Percentiles rank a stretch among this genome's conserved stretches.
phyloP scores from a whole-genome alignment of 495 filamentous ascomycete species.

The Podospora sp. region DNA sequence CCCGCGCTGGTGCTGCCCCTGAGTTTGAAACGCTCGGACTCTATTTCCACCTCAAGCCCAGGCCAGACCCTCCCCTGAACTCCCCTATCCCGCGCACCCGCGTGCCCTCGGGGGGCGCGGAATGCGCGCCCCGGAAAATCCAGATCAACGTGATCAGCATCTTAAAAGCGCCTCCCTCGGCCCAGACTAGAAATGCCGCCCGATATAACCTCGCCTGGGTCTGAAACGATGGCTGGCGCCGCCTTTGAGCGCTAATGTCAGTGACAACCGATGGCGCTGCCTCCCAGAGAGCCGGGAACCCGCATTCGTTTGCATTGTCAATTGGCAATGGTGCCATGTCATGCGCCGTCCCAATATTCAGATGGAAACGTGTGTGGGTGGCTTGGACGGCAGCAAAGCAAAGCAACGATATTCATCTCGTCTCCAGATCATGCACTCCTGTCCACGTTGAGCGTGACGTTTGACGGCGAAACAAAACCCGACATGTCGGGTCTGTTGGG shows the following conservation, averaged over 20 bases:
- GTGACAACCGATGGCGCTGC: not conserved
- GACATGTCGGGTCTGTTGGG: not conserved
- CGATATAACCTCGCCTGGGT: constrained; percentile 6
- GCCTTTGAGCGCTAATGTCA: constrained; percentile 5
- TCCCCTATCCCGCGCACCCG: not conserved
- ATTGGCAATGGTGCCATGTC: not conserved
- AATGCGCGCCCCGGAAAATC: constrained; percentile 2
- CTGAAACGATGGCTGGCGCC: constrained; percentile 33
- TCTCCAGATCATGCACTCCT: not conserved
- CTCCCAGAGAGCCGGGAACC: not conserved
- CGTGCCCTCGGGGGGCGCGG: not conserved
- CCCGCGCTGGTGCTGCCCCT: not conserved
- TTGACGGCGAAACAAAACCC: not conserved
- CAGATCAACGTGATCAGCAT: constrained; percentile 20
- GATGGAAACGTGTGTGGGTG: not conserved
- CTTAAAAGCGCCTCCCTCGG: constrained; percentile 13
- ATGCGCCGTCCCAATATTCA: not conserved
- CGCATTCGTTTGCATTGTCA: not conserved
- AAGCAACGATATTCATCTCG: not conserved
- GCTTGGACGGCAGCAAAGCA: not conserved
- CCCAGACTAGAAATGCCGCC: not conserved
- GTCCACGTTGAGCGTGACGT: not conserved
- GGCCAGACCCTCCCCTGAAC: not conserved
- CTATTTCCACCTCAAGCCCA: not conserved
- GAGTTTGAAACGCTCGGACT: not conserved